A percentile compares a stretch with the other conserved stretches of the same genome.
phyloP scores from a whole-genome alignment of 202 grass and related monocot genomes.

The Brachypodium distachyon region DNA sequence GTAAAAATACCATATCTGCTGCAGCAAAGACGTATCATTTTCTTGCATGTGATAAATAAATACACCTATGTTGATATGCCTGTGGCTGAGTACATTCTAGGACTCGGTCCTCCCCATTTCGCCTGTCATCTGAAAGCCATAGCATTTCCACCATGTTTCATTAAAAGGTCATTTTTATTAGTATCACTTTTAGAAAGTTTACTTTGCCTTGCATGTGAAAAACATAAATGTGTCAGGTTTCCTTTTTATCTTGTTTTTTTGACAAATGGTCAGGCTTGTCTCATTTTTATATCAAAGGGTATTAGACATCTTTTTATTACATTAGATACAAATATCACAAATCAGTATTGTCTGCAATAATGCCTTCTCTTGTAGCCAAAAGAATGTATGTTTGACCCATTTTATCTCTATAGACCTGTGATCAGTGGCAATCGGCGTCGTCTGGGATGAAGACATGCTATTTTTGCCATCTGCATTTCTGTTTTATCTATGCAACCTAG shows the following conservation, averaged over 20 bases:
- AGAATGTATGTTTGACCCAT: constrained; percentile 41
- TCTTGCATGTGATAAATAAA: neutral
- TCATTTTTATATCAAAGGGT: neutral
- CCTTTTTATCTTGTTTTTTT: neutral
- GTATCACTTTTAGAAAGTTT: neutral
- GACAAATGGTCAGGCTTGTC: neutral
- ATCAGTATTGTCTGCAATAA: neutral
- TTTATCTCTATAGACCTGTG: constrained; percentile 70
- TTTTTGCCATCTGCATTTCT: neutral
- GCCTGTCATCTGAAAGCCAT: neutral
- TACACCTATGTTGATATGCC: neutral
- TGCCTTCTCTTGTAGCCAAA: neutral
- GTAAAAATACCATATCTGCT: neutral
- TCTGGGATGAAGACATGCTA: constrained; percentile 46
- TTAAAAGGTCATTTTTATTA: neutral
- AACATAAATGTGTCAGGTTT: neutral
- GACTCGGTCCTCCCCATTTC: neutral
- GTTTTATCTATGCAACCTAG: constrained; percentile 16
- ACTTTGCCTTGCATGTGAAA: neutral
- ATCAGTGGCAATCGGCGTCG: constrained; percentile 47
- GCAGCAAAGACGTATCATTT: neutral
- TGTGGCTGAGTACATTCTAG: neutral
- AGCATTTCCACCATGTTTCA: neutral
- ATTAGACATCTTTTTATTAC: neutral
- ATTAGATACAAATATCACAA: neutral